Evolutionary conservation across 2,329 filamentous ascomycete genomes (phyloP).

Genomic region (Amylocarpus encephaloides): DNA sequence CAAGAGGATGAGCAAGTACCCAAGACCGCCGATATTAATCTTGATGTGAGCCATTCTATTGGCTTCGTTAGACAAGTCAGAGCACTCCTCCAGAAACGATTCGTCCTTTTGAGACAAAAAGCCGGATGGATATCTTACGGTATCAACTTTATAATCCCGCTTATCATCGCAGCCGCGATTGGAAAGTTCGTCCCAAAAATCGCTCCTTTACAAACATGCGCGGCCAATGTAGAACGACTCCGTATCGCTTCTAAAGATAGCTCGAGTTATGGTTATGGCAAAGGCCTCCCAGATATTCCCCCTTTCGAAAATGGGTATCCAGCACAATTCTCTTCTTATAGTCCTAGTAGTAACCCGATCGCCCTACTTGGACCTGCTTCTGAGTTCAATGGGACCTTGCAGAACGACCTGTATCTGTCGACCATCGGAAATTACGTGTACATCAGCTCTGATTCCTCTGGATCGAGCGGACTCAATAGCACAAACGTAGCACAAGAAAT

Average conservation of each 20-base stretch:
- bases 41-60: constrained; percentile 48
- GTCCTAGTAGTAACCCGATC: constrained; percentile 1
- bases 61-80: constrained; percentile 49
- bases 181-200: constrained; percentile 35
- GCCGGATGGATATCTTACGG: constrained; percentile 47
- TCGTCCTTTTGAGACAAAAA: constrained; percentile 52
- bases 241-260: constrained; percentile 6
- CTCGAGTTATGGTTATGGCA: neutral
- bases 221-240: constrained; percentile 12
- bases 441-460: neutral
- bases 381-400: constrained; percentile 15
- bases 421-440: neutral
- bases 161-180: constrained; percentile 50
- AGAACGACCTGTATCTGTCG: constrained; percentile 16
- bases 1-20: constrained; percentile 21
- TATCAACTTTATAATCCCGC: constrained; percentile 52
- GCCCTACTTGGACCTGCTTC: constrained; percentile 19
- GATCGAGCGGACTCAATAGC: neutral
- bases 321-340: neutral
- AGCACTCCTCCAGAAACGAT: constrained; percentile 54
- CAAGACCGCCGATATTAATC: constrained; percentile 29
- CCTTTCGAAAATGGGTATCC: constrained; percentile 4
- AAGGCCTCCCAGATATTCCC: constrained; percentile 4
- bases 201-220: constrained; percentile 19
- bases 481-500: neutral